Conservation (phyloP, 257 asterid genomes). For the Nicotiana benthamiana region DNA sequence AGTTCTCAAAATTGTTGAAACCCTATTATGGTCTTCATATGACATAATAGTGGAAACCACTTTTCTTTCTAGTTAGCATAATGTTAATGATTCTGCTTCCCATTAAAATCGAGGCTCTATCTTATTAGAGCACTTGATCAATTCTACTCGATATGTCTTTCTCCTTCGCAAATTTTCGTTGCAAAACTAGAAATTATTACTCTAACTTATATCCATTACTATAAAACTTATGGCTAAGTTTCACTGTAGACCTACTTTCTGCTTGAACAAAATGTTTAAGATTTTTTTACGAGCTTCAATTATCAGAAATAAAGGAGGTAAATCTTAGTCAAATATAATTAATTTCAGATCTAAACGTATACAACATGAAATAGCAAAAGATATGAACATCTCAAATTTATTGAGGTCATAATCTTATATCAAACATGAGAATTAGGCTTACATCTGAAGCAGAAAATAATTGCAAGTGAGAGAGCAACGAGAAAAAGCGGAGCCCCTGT, state of each 20-base stretch:
- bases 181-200: neutral
- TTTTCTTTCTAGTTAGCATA: neutral
- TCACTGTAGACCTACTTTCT: neutral
- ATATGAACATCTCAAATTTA: no score
- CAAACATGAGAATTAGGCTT: no score
- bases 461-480: no score
- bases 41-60: neutral
- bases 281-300: no score
- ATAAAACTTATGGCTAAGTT: neutral
- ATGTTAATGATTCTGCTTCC: neutral
- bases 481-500: no score
- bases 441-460: no score
- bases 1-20: neutral
- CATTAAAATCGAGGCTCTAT: neutral
- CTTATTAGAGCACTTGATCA: neutral
- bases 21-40: neutral
- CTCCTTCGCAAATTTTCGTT: neutral
- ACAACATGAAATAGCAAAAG: no score
- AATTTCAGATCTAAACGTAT: no score
- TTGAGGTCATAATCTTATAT: no score
- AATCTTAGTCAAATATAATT: no score
- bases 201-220: neutral
- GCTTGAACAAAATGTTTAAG: no score
- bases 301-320: no score
- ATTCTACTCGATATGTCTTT: neutral